Evolutionary conservation across 805 yeast genomes (phyloP), one percentile per base, ranked within the genome.

Genomic region (Candida schatavii): DNA sequence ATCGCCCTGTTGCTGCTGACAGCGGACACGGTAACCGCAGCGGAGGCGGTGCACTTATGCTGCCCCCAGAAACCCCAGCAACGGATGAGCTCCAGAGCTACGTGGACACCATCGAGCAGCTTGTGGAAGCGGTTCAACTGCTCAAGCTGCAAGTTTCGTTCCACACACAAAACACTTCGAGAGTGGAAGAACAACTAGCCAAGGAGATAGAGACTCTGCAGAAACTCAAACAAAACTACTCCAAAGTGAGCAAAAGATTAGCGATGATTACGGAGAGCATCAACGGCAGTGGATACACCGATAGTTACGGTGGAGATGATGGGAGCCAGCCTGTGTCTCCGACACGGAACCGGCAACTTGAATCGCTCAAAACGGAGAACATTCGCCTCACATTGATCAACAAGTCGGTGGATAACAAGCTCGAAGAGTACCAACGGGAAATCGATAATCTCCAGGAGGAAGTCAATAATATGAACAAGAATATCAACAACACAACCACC

Each of bases 401-500:
- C 35, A 35, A 47, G 15, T 42, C 50, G 2, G 54, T 62, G 17
- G 57, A 56, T 28, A 40, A 47, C 9, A 64, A 60, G 35, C 55
- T 65, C 17, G 57, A 56, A 11, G 58, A 61, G 35, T 63, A 64
- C 42, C 66, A 64, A 44, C 44, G 42, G 3, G 48, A 56, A 21
- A 64, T 66, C 14, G 65, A 62, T 38, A 46, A 49, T 14, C 51
- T 66, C 7, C 68, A 64, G 41, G 43, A 45, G 13, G 70, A 66
- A 38, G 64, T 66, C 5, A 55, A 57, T 34, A 59, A 56, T 3
- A 53, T 64, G 37, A 58, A 55, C 30, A 53, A 48, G 15, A 39
- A 35, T 21, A 32, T 32, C 15, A 29, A 35, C 6, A 23, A 29
- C 27, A 21, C 29, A 5, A 28, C 26, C 20, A 14, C 26, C 17